Conservation (phyloP, 805 yeast species). For the Candida namnaoensis region DNA sequence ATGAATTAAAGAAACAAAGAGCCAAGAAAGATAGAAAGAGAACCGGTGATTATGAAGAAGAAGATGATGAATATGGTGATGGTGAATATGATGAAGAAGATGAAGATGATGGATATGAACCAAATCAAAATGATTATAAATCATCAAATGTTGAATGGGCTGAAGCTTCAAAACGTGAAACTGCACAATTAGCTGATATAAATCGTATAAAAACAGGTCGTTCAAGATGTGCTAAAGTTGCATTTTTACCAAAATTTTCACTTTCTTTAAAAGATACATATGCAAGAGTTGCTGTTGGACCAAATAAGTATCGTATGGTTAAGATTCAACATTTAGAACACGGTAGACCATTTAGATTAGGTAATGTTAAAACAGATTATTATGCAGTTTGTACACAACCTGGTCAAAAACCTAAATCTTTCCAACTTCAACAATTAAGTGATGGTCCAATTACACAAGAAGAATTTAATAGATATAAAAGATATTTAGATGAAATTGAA, state of each 20-base stretch:
- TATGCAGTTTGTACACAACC: constrained; percentile 80
- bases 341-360: constrained; percentile 42
- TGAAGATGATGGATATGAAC: constrained; percentile 33
- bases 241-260: constrained; percentile 77
- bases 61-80: constrained; percentile 24
- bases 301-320: constrained; percentile 74
- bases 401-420: constrained; percentile 54
- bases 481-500: constrained; percentile 52
- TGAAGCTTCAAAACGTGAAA: constrained; percentile 30
- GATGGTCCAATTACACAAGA: constrained; percentile 64
- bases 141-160: constrained; percentile 43
- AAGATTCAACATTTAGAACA: constrained; percentile 59
- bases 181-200: constrained; percentile 52
- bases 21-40: constrained; percentile 46
- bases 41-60: constrained; percentile 34
- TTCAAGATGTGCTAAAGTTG: constrained; percentile 60
- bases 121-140: constrained; percentile 31
- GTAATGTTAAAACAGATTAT: constrained; percentile 41
- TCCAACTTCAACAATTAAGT: constrained; percentile 73
- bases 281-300: constrained; percentile 72
- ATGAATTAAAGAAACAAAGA: constrained; percentile 70
- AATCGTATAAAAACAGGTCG: constrained; percentile 75
- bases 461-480: constrained; percentile 67
- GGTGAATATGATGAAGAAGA: constrained; percentile 31
- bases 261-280: constrained; percentile 63